Conservation (phyloP, 352 stramenopile genomes). For the Phytophthora sp. region DNA sequence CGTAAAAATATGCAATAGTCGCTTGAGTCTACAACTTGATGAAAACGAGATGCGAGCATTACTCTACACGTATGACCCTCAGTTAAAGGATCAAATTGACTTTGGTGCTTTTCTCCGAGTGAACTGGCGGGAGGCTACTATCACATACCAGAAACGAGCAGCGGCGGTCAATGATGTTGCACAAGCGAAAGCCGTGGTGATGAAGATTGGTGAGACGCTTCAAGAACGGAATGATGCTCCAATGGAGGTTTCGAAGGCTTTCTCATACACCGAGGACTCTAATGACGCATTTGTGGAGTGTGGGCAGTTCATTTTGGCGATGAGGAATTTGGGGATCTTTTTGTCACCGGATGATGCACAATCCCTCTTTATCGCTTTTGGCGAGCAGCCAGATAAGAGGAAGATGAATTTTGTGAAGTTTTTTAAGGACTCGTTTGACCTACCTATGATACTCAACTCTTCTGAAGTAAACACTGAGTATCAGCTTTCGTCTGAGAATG, state of each 20-base stretch:
- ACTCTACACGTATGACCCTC: constrained; percentile 61
- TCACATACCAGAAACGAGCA: constrained; percentile 23
- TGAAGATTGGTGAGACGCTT: constrained; percentile 26
- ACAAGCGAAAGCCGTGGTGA: constrained; percentile 14
- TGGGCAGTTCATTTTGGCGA: constrained; percentile 33
- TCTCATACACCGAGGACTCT: constrained; percentile 15
- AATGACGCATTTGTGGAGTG: constrained; percentile 27
- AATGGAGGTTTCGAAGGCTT: constrained; percentile 25
- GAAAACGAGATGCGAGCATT: constrained; percentile 59
- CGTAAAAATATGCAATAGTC: constrained; percentile 38
- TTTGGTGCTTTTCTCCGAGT: constrained; percentile 59
- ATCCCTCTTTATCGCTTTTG: constrained; percentile 36
- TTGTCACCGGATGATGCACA: constrained; percentile 34
- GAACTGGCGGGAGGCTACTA: constrained; percentile 53
- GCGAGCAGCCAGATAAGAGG: constrained; percentile 18
- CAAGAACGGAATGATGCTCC: constrained; percentile 5
- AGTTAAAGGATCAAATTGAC: constrained; percentile 59
- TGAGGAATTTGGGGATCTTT: constrained; percentile 37
- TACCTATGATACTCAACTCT: constrained; percentile 3
- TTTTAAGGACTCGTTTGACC: constrained; percentile 14
- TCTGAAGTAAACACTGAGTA: neutral
- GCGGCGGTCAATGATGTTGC: constrained; percentile 18
- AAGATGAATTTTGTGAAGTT: constrained; percentile 38
- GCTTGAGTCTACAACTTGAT: constrained; percentile 48
- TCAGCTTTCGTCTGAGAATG: constrained; percentile 33